Evolutionary conservation across 805 yeast species (phyloP).

Genomic region (Starmerella sirachaensis): DNA sequence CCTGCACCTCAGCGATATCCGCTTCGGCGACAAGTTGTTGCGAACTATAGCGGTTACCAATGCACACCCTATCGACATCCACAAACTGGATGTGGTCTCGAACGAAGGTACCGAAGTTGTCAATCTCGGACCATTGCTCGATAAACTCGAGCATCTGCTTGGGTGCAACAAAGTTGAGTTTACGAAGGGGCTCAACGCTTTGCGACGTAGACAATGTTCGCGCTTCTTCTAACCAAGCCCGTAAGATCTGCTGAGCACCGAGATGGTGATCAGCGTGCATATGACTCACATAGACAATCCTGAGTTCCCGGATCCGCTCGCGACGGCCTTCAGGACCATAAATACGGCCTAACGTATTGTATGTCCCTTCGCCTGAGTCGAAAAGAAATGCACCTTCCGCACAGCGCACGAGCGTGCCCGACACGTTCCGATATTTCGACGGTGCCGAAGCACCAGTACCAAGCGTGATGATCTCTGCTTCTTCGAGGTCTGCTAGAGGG

Average conservation of each 20-base stretch:
- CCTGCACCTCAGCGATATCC: not conserved
- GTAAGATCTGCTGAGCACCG: constrained; percentile 61
- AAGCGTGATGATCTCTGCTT: constrained; percentile 51
- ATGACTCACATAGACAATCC: constrained; percentile 66
- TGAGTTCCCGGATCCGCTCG: constrained; percentile 46
- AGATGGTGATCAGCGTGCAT: constrained; percentile 95
- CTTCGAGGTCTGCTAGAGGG: constrained; percentile 8
- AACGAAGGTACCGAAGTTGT: constrained; percentile 25
- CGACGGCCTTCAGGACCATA: constrained; percentile 38
- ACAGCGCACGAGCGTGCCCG: constrained; percentile 62
- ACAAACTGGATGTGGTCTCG: constrained; percentile 36
- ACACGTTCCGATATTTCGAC: constrained; percentile 70
- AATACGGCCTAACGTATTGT: constrained; percentile 57
- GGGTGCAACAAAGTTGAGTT: constrained; percentile 57
- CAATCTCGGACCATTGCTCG: constrained; percentile 45
- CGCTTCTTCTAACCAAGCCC: constrained; percentile 41
- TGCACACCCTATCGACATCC: constrained; percentile 49
- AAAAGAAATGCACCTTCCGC: constrained; percentile 49
- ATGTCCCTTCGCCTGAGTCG: constrained; percentile 94
- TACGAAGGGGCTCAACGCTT: constrained; percentile 9
- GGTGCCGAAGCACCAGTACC: constrained; percentile 96
- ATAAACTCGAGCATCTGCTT: constrained; percentile 59
- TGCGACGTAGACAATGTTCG: not conserved
- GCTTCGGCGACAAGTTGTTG: not conserved
- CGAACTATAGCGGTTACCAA: constrained; percentile 26